Evolutionary conservation across 192 early-diverging fungal species (phyloP), one percentile per base, ranked within the genome.

Genomic region (Coemansia sp.): DNA sequence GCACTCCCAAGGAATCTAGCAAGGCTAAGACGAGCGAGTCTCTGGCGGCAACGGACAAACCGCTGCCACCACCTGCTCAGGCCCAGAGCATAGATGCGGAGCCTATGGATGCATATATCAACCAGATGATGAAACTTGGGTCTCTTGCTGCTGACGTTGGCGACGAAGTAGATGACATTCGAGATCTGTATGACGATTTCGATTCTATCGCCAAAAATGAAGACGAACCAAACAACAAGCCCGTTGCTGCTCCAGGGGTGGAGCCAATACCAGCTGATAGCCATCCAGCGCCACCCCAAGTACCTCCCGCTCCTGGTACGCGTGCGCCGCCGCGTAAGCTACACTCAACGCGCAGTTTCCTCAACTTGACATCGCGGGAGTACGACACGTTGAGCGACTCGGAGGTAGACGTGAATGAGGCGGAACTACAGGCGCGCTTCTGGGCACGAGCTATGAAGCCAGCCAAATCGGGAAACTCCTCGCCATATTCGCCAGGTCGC

Each of bases 371-470:
- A 2, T 70, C 71, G 34, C 64, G 57, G 46, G 56, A 31, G 6
- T 83, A 64, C 35, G 80, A 77, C 19, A 72, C 72, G 9, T 11
- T 72, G 1, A 77, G 72, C 64, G 59, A 83, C 40, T 71, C 80
- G 7, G 80, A 83, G 4, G 42, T 64, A 9, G 80, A 83, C 35
- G 45, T 63, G 3, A 65, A 50, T 9, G 80, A 83, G 48, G 68
- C 60, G 0, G 75, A 74, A 60, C 53, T 72, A 45, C 71, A 77
- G 59, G 66, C 70, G 59, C 72, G 63, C 10, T 83, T 83, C 59
- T 83, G 80, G 80, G 67, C 75, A 13, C 80, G 80, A 3, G 80
- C 80, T 8, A 83, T 83, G 67, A 83, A 72, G 54, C 80, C 56
- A 31, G 42, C 66, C 62, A 83, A 69, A 35, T 83, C 80, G 1